These are phyloP conservation scores for Endocarpon pusillum DNA, from an alignment of 495 filamentous ascomycete genomes.

Conservation along the genomic window DNA sequence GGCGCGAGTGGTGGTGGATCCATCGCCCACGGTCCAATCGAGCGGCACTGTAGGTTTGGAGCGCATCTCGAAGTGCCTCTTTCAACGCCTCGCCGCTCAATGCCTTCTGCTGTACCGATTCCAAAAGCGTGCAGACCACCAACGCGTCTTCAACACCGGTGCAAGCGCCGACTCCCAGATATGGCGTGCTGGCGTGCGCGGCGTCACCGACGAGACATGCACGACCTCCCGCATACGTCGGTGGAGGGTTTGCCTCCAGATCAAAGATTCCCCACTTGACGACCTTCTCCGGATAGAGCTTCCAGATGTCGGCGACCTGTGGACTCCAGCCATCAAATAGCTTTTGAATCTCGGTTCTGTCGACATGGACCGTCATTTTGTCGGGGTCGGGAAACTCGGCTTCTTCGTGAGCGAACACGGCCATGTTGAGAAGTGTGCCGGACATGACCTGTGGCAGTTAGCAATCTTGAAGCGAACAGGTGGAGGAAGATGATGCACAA, in stretches of 20 bases:
- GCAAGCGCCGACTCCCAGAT: constrained; percentile 26
- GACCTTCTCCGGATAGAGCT: constrained; percentile 13
- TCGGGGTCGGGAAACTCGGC: constrained; percentile 1
- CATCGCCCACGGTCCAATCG: constrained; percentile 19
- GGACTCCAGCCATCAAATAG: constrained; percentile 7
- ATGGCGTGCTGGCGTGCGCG: constrained; percentile 25
- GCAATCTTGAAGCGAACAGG: no score
- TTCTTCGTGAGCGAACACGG: constrained; percentile 10
- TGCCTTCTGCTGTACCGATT: neutral
- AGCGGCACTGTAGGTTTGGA: constrained; percentile 9
- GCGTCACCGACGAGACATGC: constrained; percentile 24
- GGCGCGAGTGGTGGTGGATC: constrained; percentile 19
- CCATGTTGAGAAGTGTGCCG: constrained; percentile 15
- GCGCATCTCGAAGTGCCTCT: no score
- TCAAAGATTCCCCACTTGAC: constrained; percentile 26
- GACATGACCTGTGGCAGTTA: constrained; percentile 2
- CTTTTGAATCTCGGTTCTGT: neutral
- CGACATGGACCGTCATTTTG: constrained; percentile 3
- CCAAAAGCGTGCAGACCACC: constrained; percentile 5
- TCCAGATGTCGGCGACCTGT: constrained; percentile 7
- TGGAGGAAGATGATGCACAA: neutral
- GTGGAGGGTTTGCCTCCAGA: constrained; percentile 15
- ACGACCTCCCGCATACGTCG: constrained; percentile 13
- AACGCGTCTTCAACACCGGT: constrained; percentile 23
- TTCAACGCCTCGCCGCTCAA: no score